Evolutionary conservation across 2,329 filamentous ascomycete genomes (phyloP).

Genomic region (Pseudogymnoascus sp.): DNA sequence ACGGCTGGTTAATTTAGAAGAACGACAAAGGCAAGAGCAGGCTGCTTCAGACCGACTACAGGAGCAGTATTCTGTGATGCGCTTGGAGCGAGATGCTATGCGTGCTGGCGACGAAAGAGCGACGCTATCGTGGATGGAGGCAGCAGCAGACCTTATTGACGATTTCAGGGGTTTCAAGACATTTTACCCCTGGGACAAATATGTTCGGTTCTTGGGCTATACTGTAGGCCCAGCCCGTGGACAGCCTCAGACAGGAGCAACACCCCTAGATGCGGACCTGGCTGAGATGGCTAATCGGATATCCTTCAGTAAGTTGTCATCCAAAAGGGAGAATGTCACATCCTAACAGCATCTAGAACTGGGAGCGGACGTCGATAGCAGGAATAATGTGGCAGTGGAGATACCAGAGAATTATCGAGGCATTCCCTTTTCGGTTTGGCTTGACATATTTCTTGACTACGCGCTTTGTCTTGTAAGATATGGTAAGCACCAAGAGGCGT

Average conservation of each 20-base stretch:
- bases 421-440: constrained; percentile 76
- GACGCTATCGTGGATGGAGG: constrained; percentile 45
- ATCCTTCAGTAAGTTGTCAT: constrained; percentile 19
- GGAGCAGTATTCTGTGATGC: constrained; percentile 34
- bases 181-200: constrained; percentile 61
- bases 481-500: constrained; percentile 63
- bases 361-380: constrained; percentile 18
- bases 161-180: constrained; percentile 56
- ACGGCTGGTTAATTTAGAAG: constrained; percentile 27
- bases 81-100: constrained; percentile 32
- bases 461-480: constrained; percentile 65
- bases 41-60: constrained; percentile 28
- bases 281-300: constrained; percentile 25
- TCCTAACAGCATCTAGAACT: constrained; percentile 21
- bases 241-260: constrained; percentile 17
- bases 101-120: constrained; percentile 21
- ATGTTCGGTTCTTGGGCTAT: constrained; percentile 48
- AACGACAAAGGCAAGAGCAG: constrained; percentile 26
- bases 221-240: constrained; percentile 13
- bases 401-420: constrained; percentile 52
- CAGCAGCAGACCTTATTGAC: constrained; percentile 51
- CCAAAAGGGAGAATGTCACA: not conserved
- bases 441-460: constrained; percentile 84
- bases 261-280: constrained; percentile 23
- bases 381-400: constrained; percentile 11